Evolutionary conservation across 768 basidiomycete species (phyloP), one percentile per base, ranked within the genome.

Genomic region (Tulasnella sp.): DNA sequence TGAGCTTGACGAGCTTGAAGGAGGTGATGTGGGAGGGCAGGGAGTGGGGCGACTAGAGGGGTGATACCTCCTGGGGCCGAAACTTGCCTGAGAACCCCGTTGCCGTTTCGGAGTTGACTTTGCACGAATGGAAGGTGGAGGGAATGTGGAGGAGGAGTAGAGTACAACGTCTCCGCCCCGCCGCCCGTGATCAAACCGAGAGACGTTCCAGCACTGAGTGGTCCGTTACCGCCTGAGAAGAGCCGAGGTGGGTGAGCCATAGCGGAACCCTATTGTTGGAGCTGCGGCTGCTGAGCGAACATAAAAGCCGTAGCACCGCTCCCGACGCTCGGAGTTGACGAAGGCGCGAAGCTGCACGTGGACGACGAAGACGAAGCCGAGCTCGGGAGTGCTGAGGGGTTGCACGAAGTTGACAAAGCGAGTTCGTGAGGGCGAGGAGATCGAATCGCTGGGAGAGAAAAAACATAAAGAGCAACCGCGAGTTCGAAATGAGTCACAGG

Each of bases 271-370:
- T 46, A 16, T 34, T 68, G 36, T 42, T 56, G 46, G 36, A 77
- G n/a, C 24, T 27, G n/a, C 36, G 39, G 72, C 27, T n/a, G 75
- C 48, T 76, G 52, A 27, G 56, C 7, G 39, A 21, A 42, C 46
- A 58, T 36, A 39, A 68, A 74, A 2, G 48, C 48, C 48, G 19
- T 19, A 19, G 48, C 19, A 48, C 36, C 34, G 76, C 46, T 77
- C 24, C 46, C 58, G 34, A 75, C 24, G 62, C 71, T 62, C 27
- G 52, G 18, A 52, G 81, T 39, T 62, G 81, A 72, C 68, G 79
- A 76, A 84, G 77, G 40, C 84, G 83, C n/a, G 83, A 83, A 44
- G 85, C 82, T 36, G 84, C 85, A 58, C 85, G 83, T 36, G 79
- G 82, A 81, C 48, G 78, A 44, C 18, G 83, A 81, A 58, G 83